phyloP scores from a whole-genome alignment of 1,139 yeast genomes.

The Pneumocystis carinii region DNA sequence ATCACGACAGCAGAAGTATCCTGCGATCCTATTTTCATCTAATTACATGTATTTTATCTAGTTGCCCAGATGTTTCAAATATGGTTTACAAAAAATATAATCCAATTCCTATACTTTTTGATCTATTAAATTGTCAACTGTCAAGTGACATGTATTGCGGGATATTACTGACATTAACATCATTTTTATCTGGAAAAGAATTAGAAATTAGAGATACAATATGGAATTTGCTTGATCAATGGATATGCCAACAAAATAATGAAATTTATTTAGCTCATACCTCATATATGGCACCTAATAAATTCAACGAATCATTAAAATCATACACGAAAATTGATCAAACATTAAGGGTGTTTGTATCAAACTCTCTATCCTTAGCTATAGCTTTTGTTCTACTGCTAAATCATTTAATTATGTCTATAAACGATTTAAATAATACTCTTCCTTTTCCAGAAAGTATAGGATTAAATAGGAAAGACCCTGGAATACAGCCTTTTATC shows the following conservation, averaged over 20 bases:
- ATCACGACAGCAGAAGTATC: conserved; percentile 68
- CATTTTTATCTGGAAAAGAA: conserved; percentile 2
- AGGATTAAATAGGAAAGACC: conserved; percentile 46
- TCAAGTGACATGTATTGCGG: conserved; percentile 40
- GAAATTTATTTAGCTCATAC: conserved; percentile 14
- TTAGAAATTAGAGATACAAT: neutral
- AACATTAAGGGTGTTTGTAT: conserved; percentile 14
- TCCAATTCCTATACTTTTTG: conserved; percentile 17
- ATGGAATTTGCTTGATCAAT: conserved; percentile 21
- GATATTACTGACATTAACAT: conserved; percentile 10
- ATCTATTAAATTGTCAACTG: conserved; percentile 35
- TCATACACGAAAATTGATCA: conserved; percentile 22
- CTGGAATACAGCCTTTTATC: conserved; percentile 69
- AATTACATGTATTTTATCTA: conserved; percentile 36
- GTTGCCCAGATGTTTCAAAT: conserved; percentile 28
- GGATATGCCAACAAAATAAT: conserved; percentile 39
- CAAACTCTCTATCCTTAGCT: conserved; percentile 28
- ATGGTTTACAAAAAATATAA: conserved; percentile 23
- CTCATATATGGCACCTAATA: conserved; percentile 11
- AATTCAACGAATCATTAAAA: conserved; percentile 6
- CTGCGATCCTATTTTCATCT: conserved; percentile 56
- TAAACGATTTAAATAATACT: conserved; percentile 18
- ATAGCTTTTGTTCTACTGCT: conserved; percentile 47
- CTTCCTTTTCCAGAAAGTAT: conserved; percentile 50
- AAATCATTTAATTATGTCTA: conserved; percentile 28